Conservation (phyloP, 2,329 filamentous ascomycete species). For the Cyanodermella asteris region DNA sequence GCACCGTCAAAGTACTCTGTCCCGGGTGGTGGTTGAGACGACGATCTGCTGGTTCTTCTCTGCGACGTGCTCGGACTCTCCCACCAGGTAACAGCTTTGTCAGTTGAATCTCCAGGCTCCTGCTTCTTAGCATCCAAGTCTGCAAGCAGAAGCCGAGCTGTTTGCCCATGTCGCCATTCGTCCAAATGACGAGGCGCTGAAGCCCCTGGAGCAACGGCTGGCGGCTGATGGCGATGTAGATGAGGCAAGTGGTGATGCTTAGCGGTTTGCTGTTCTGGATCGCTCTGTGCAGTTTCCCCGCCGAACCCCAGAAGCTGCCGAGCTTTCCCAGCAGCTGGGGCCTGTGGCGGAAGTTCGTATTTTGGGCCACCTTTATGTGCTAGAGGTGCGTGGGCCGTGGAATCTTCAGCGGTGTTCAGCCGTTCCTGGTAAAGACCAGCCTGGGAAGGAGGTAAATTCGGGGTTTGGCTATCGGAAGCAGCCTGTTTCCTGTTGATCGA, state of each 20-base stretch:
- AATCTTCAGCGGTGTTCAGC: no score
- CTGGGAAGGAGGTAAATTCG: no score
- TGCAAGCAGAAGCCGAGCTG: constrained; percentile 23
- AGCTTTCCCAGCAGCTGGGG: constrained; percentile 6
- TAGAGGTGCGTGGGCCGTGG: no score
- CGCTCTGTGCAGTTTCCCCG: constrained; percentile 1
- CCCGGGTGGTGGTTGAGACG: no score
- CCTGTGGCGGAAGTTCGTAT: constrained; percentile 6
- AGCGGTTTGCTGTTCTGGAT: constrained; percentile 2
- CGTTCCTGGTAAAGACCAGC: no score
- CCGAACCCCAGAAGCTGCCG: constrained; percentile 7
- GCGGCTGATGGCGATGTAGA: constrained; percentile 11
- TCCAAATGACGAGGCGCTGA: constrained; percentile 37
- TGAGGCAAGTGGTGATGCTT: constrained; percentile 11
- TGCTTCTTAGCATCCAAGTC: constrained; percentile 34
- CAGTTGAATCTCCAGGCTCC: constrained; percentile 35
- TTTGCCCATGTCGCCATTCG: constrained; percentile 45
- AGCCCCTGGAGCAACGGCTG: no score
- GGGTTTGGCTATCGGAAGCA: no score
- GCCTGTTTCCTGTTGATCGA: no score
- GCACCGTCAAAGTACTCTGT: constrained; percentile 40
- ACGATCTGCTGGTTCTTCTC: constrained; percentile 15
- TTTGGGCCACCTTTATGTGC: no score
- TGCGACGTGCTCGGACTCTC: constrained; percentile 26
- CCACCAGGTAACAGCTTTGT: constrained; percentile 52